Evolutionary conservation across 1,284 basidiomycete species (phyloP).

Genomic region (Ustilago loliicola): DNA sequence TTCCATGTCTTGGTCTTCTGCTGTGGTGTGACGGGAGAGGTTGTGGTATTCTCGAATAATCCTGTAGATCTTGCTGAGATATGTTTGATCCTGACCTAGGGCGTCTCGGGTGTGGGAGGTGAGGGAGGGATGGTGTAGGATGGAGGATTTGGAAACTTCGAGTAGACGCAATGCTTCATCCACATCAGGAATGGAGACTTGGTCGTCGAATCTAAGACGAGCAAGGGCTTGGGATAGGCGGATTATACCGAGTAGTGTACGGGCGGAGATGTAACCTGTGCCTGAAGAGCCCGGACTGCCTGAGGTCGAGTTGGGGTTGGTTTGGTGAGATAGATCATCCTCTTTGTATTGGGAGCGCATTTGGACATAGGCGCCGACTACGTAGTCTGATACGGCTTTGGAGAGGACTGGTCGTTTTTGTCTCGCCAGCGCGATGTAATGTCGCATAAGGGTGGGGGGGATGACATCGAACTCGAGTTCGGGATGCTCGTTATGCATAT

Average conservation of each 20-base stretch:
- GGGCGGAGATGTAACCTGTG: slow-evolving; percentile 86
- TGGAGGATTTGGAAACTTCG: slow-evolving; percentile 92
- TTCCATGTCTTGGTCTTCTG: slow-evolving; percentile 13
- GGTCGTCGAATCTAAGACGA: slow-evolving; percentile 84
- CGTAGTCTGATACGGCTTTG: slow-evolving; percentile 86
- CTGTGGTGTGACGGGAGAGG: background rate
- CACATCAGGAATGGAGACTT: slow-evolving; percentile 87
- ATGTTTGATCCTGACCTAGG: slow-evolving; percentile 44
- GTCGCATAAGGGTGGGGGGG: slow-evolving; percentile 88
- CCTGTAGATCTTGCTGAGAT: slow-evolving; percentile 65
- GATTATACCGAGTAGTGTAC: slow-evolving; percentile 93
- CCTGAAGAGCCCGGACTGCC: slow-evolving; percentile 4
- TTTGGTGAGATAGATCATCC: slow-evolving; percentile 88
- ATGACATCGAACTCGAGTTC: slow-evolving; percentile 79
- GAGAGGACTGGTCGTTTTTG: slow-evolving; percentile 89
- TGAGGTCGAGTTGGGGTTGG: slow-evolving; percentile 72
- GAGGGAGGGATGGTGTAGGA: slow-evolving; percentile 71
- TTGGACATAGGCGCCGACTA: slow-evolving; percentile 95
- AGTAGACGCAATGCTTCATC: slow-evolving; percentile 97
- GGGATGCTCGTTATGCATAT: slow-evolving; percentile 94
- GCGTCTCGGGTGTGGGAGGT: slow-evolving; percentile 28
- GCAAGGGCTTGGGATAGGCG: slow-evolving; percentile 95
- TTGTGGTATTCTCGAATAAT: slow-evolving; percentile 64
- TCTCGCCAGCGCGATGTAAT: slow-evolving; percentile 96
- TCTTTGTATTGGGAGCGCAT: slow-evolving; percentile 92